Base-by-base conservation (phyloP, 148 eudicot genomes). In the Persicaria maculosa region DNA sequence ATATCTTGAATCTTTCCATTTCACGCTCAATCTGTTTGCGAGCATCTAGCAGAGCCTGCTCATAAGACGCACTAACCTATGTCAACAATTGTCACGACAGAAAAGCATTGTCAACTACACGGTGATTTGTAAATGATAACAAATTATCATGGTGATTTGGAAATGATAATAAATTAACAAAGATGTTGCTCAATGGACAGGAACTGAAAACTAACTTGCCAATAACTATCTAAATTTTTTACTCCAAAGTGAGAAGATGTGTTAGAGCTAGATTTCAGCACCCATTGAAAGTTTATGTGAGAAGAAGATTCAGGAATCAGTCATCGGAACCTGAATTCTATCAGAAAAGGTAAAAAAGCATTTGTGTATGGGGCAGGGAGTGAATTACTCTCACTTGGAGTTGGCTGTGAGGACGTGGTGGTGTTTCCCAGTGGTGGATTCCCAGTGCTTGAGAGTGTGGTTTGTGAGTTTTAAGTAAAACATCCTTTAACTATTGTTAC, bases 21-120 rank as follows among this genome's bases (percentile, higher is more conserved):
- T 96, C 99, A 74, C 94, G 92, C 82, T 96, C 99, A 44, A 96
- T 96, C 40, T 68, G 91, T 87, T 90, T 96, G 14, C 99, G 97
- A 40, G 99, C 88, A 85, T 96, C 99, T 89, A 96, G 83, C 82
- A 96, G 86, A 81, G 97, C 94, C 94, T 96, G 97, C 97, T 96
- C 99, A 96, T 92, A 96, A 82, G 95, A 90, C 81, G 99, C 99
- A 92, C 99, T 96, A 86, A 96, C 99, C 99, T 96, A 90, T 84
- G 86, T 88, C 93, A 90, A 86, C 82, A 85, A 78, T 77, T 84
- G 81, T 77, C 84, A 88, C 72, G 79, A 80, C 74, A 76, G 79
- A 77, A 82, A 68, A 46, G 64, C 12, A 76, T 75, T 65, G 86
- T 85, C 88, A 87, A 86, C 75, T 47, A 83, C 74, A 48, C 76